Evolutionary conservation across 345 rosid genomes (phyloP).

Genomic region (Camelina hispida): DNA sequence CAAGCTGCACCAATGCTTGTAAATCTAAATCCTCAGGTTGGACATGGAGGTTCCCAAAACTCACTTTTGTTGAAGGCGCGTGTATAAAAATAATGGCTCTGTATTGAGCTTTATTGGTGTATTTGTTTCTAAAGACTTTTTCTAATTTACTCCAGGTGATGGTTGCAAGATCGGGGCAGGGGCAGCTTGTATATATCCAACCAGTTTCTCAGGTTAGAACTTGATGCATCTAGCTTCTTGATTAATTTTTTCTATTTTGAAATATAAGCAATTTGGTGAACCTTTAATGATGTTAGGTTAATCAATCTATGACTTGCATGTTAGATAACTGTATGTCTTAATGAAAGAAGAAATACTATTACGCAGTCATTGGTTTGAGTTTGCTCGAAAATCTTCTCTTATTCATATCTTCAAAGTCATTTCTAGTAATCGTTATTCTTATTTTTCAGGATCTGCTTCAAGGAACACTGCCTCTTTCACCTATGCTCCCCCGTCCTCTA

Average conservation of each 20-base stretch:
- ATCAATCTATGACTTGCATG: neutral
- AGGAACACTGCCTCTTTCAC: slow-evolving; percentile 54
- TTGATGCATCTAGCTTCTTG: neutral
- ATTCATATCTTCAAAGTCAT: neutral
- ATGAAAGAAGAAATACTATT: neutral
- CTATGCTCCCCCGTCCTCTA: slow-evolving; percentile 57
- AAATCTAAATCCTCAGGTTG: slow-evolving; percentile 69
- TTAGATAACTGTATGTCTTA: neutral
- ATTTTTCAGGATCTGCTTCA: slow-evolving; percentile 65
- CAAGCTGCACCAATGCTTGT: slow-evolving; percentile 59
- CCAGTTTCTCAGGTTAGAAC: slow-evolving; percentile 78
- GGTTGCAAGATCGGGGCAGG: slow-evolving; percentile 77
- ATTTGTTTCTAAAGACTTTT: slow-evolving; percentile 22
- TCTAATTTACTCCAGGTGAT: slow-evolving; percentile 54
- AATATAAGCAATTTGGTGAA: slow-evolving; percentile 1
- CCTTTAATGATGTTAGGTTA: neutral
- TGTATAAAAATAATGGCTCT: neutral
- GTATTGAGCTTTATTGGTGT: slow-evolving; percentile 21
- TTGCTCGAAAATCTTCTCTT: neutral
- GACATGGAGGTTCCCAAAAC: slow-evolving; percentile 38
- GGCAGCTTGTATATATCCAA: slow-evolving; percentile 75
- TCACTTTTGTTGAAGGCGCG: neutral
- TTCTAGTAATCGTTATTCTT: neutral
- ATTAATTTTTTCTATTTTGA: neutral
- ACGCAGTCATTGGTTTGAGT: neutral